A percentile compares a stretch with the other conserved stretches of the same genome.
Evolutionary conservation across 2,329 filamentous ascomycete genomes (phyloP).

Genomic region (Microdochium paspali): DNA sequence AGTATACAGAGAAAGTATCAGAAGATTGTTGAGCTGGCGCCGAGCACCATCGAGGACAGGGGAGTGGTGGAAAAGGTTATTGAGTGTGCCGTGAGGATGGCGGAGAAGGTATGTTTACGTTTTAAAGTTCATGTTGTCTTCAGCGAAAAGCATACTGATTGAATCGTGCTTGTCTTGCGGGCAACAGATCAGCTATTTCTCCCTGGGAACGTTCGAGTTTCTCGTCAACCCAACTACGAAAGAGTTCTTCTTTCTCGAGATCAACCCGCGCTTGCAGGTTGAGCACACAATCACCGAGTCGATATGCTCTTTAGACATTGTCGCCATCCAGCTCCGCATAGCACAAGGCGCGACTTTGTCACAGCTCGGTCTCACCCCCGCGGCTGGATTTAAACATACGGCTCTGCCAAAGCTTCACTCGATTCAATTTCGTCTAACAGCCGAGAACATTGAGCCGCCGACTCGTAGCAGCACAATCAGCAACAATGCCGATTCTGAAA

Average conservation of each 20-base stretch:
- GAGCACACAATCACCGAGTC: conserved; percentile 53
- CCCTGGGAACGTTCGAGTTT: conserved; percentile 57
- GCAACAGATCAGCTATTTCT: conserved; percentile 44
- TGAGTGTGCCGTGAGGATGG: conserved; percentile 8
- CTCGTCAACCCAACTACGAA: conserved; percentile 37
- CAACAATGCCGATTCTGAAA: conserved; percentile 35
- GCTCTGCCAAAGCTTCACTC: conserved; percentile 29
- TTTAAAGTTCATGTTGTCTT: no score
- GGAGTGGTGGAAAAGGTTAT: conserved; percentile 22
- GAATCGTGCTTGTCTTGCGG: neutral
- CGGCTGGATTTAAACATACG: conserved; percentile 18
- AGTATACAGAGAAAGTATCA: conserved; percentile 51
- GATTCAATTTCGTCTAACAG: conserved; percentile 47
- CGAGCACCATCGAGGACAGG: conserved; percentile 37
- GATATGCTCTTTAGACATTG: conserved; percentile 43
- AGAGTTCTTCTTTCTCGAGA: conserved; percentile 49
- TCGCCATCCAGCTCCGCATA: conserved; percentile 42
- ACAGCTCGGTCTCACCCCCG: conserved; percentile 10
- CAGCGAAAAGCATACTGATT: neutral
- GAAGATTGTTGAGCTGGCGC: conserved; percentile 51
- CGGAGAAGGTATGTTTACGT: conserved; percentile 5
- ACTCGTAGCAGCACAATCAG: conserved; percentile 53
- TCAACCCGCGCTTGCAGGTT: conserved; percentile 52
- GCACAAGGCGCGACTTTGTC: conserved; percentile 36
- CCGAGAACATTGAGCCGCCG: conserved; percentile 40